Evolutionary conservation across 176 grass and related monocot genomes (phyloP), one percentile per base, ranked within the genome.

Genomic region (Metroxylon sagu): DNA sequence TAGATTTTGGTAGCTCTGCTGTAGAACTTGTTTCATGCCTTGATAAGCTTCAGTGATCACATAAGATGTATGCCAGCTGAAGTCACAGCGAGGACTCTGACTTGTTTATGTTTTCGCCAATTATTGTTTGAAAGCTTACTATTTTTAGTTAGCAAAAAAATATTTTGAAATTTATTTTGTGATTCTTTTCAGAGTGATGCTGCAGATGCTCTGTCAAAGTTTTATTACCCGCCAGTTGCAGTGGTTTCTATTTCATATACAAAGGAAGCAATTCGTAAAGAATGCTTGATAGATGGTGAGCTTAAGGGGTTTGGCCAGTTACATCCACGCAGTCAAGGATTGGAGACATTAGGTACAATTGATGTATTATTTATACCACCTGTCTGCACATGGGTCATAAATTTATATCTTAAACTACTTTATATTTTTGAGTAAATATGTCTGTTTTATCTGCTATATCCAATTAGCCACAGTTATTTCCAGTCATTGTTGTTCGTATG

Each of bases 181-280:
- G 30, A 12, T 52, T 71, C 50, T 31, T 59, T 55, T 35, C 73
- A 92, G 87, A 74, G 48, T 28, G 87, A 85, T 67, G 93, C 84
- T 49, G 87, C 84, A 26, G 84, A 92, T 82, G 81, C 78, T 43
- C 81, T 92, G 25, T 88, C 87, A 72, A 90, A 71, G 75, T 83
- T 98, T 57, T 89, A 85, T 85, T 92, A 98, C 62, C 87, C 93
- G 53, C 87, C 93, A 57, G 93, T 98, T 71, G 93, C 93, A 58
- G 93, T 87, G 60, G 93, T 98, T 64, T 80, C 93, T 29, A 16
- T 98, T 74, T 91, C 93, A 53, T 98, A 98, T 83, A 74, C 79
- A 31, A 85, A 80, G 68, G 81, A 82, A 66, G 93, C 81, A 69
- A 89, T 98, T 68, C 80, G 79, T 71, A 74, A 85, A 64, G 93